phyloP scores from a whole-genome alignment of 345 rosid genomes.

The Syzygium aqueum region DNA sequence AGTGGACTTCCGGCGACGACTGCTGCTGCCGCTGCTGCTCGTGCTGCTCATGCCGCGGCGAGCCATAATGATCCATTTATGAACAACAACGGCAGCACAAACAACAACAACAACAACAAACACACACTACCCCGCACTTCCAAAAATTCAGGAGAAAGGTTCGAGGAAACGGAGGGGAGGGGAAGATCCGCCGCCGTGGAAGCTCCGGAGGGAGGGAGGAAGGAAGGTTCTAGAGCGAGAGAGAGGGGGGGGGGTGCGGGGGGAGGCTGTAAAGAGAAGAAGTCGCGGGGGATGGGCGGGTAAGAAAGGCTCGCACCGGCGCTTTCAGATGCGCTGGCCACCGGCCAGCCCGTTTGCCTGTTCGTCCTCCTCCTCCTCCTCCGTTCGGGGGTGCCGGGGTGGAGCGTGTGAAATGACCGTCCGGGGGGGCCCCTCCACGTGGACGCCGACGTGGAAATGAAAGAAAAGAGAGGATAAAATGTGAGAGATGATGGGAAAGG shows the following conservation, averaged over 20 bases:
- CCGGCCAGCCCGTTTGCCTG: not conserved
- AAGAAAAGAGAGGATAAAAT: not conserved
- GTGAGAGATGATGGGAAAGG: not conserved
- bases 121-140: not conserved
- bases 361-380: not conserved
- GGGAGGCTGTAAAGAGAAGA: not conserved
- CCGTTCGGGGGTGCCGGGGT: too few relatives aligned
- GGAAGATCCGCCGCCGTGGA: not conserved
- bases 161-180: not conserved
- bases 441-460: not conserved
- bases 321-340: not conserved
- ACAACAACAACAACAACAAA: not conserved
- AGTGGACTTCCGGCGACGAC: constrained; percentile 26
- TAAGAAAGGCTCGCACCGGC: too few relatives aligned
- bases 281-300: not conserved
- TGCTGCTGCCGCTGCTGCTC: constrained; percentile 37
- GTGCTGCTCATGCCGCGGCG: constrained; percentile 23
- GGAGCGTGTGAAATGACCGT: not conserved
- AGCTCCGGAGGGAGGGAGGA: not conserved
- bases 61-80: constrained; percentile 35
- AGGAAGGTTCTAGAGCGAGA: not conserved
- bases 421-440: not conserved
- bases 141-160: not conserved
- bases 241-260: accelerated
- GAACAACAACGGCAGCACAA: not conserved